These are phyloP conservation scores for Aspergillus bertholletiae DNA, from an alignment of 495 filamentous ascomycete genomes.

Conservation along the genomic window DNA sequence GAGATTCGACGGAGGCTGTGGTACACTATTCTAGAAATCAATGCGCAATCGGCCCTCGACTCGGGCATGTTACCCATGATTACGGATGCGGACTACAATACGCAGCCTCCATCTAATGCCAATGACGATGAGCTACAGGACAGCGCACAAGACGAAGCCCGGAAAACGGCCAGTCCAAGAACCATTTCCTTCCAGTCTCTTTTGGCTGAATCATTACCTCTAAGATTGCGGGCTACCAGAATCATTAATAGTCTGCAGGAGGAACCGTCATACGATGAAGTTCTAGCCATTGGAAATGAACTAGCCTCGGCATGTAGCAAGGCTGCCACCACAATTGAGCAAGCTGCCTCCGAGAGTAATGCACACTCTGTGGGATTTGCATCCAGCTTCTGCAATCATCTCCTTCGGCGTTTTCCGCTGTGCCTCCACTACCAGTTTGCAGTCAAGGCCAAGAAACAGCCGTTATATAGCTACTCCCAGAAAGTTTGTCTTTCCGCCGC, in stretches of 20 bases:
- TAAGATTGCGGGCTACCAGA: slow-evolving; percentile 33
- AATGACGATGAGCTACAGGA: slow-evolving; percentile 39
- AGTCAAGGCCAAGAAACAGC: slow-evolving; percentile 36
- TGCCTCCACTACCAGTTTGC: slow-evolving; percentile 48
- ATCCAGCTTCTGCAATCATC: slow-evolving; percentile 30
- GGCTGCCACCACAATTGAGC: slow-evolving; percentile 17
- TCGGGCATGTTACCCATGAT: slow-evolving; percentile 51
- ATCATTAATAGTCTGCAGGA: slow-evolving; percentile 43
- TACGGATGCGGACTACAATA: slow-evolving; percentile 48
- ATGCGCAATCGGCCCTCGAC: slow-evolving; percentile 49
- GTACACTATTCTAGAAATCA: slow-evolving; percentile 56
- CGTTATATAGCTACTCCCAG: slow-evolving; percentile 45
- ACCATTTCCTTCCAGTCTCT: slow-evolving; percentile 37
- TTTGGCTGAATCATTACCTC: slow-evolving; percentile 39
- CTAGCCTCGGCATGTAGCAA: slow-evolving; percentile 31
- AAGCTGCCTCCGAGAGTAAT: too few relatives aligned
- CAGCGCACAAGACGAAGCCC: not conserved
- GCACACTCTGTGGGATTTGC: too few relatives aligned
- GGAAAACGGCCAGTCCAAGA: not conserved
- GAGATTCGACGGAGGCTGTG: slow-evolving; percentile 53
- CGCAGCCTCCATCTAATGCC: slow-evolving; percentile 42
- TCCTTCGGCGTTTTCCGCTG: slow-evolving; percentile 44
- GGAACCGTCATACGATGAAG: slow-evolving; percentile 43
- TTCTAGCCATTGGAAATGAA: slow-evolving; percentile 35
- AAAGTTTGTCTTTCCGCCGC: slow-evolving; percentile 42